These are phyloP conservation scores for Chlorella sp. DNA, from an alignment of 139 green algal species.

Conservation along the genomic window DNA sequence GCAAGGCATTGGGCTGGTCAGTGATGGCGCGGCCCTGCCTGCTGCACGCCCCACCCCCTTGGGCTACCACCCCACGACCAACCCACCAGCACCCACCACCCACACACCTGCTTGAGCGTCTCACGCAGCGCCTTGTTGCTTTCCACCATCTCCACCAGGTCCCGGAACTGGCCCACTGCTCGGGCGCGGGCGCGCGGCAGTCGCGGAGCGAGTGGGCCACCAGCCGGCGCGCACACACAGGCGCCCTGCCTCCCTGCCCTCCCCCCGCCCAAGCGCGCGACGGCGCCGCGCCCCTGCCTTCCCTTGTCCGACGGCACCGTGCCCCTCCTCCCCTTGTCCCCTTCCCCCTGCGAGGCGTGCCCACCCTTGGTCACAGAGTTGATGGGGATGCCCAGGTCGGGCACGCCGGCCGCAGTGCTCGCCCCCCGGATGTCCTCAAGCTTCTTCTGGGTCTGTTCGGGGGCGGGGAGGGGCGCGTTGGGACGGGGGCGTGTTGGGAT, in stretches of 20 bases:
- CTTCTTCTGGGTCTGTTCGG: conserved; percentile 56
- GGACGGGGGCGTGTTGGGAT: neutral
- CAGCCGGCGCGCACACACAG: too few species aligned
- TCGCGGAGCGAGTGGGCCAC: too few species aligned
- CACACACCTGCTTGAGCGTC: conserved; percentile 50
- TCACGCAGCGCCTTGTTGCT: conserved; percentile 52
- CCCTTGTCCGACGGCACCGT: neutral
- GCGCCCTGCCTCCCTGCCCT: too few species aligned
- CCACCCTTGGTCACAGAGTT: conserved; percentile 49
- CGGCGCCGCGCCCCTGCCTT: too few species aligned
- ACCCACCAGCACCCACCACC: too few species aligned
- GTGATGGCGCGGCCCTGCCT: neutral
- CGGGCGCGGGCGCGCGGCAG: neutral
- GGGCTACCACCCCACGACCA: too few species aligned
- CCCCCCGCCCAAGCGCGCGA: too few species aligned
- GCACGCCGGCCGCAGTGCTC: conserved; percentile 29
- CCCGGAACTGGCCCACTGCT: conserved; percentile 66
- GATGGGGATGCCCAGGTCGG: conserved; percentile 39
- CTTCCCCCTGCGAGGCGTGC: too few species aligned
- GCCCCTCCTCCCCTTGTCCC: too few species aligned
- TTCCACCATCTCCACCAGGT: conserved; percentile 60
- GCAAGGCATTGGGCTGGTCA: too few species aligned
- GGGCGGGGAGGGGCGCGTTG: neutral
- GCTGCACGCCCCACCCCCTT: neutral
- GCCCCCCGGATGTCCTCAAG: conserved; percentile 55